These are phyloP conservation scores for Penicillium cataractarum DNA, from an alignment of 495 filamentous ascomycete species.

Conservation along the genomic window DNA sequence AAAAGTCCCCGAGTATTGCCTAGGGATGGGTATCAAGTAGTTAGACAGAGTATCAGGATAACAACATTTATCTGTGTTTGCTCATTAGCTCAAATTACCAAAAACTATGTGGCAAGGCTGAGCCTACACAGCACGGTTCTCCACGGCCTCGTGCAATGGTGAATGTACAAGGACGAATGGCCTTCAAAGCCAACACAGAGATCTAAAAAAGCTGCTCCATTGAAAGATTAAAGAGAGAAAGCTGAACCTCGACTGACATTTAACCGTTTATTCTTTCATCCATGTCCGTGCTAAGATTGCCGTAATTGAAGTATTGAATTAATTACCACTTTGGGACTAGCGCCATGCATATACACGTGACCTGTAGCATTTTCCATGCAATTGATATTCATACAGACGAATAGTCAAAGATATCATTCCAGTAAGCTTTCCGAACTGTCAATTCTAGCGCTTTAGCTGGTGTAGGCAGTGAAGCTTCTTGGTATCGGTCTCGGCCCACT, in stretches of 20 bases:
- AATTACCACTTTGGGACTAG: constrained; percentile 11
- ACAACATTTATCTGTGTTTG: background rate
- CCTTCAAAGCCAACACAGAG: background rate
- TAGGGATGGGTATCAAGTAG: background rate
- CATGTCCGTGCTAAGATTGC: background rate
- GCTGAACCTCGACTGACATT: too few relatives aligned
- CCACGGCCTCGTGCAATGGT: too few relatives aligned
- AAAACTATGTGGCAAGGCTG: background rate
- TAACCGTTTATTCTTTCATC: background rate
- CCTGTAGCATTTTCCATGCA: constrained; percentile 9
- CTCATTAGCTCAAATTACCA: background rate
- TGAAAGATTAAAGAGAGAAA: background rate
- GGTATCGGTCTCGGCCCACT: background rate
- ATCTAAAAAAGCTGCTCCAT: background rate
- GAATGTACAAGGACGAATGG: background rate
- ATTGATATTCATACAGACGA: constrained; percentile 6
- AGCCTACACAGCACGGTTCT: background rate
- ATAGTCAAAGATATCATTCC: background rate
- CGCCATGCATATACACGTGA: constrained; percentile 10
- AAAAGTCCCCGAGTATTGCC: background rate
- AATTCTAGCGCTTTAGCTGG: background rate
- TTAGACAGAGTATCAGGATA: too few relatives aligned
- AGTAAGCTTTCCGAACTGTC: background rate
- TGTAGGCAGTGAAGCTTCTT: background rate
- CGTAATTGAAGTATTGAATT: background rate